Evolutionary conservation across 768 basidiomycete genomes (phyloP).

Genomic region (Amanita exitialis): DNA sequence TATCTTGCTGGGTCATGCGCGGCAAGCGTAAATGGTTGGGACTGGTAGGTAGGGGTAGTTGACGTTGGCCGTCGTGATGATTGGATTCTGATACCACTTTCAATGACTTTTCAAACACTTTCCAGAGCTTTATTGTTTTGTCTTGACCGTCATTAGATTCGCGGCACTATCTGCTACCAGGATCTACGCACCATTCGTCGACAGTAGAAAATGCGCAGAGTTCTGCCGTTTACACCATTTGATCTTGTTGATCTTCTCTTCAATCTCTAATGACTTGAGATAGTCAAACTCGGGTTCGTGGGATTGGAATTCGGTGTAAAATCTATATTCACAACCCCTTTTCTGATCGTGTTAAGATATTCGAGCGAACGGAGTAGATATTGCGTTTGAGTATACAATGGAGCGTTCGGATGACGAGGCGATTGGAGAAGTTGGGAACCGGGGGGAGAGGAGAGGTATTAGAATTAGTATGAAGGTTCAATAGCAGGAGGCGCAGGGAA

Average conservation of each 20-base stretch:
- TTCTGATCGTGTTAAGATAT: constrained; percentile 46
- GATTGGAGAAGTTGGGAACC: constrained; percentile 20
- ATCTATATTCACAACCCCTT: constrained; percentile 99
- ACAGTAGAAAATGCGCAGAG: constrained; percentile 91
- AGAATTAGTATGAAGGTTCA: background rate
- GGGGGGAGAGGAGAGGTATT: constrained; percentile 5
- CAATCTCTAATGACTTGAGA: constrained; percentile 98
- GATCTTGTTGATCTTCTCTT: constrained; percentile 99
- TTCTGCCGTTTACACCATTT: constrained; percentile 99
- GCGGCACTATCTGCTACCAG: background rate
- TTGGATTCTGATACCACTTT: constrained; percentile 97
- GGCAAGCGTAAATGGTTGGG: constrained; percentile 71
- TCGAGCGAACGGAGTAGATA: constrained; percentile 8
- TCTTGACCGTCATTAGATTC: constrained; percentile 38
- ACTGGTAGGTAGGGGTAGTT: constrained; percentile 50
- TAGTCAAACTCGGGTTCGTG: constrained; percentile 99
- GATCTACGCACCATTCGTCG: constrained; percentile 79
- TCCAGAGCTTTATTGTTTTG: constrained; percentile 99
- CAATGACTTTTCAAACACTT: constrained; percentile 98
- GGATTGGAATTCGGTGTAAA: constrained; percentile 99
- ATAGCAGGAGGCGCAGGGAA: constrained; percentile 2
- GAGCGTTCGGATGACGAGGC: constrained; percentile 7
- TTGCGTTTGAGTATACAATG: constrained; percentile 5
- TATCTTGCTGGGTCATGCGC: constrained; percentile 89
- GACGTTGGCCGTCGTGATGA: constrained; percentile 70